phyloP scores from a whole-genome alignment of 1,284 basidiomycete genomes.

The Rugosomyces carneus region DNA sequence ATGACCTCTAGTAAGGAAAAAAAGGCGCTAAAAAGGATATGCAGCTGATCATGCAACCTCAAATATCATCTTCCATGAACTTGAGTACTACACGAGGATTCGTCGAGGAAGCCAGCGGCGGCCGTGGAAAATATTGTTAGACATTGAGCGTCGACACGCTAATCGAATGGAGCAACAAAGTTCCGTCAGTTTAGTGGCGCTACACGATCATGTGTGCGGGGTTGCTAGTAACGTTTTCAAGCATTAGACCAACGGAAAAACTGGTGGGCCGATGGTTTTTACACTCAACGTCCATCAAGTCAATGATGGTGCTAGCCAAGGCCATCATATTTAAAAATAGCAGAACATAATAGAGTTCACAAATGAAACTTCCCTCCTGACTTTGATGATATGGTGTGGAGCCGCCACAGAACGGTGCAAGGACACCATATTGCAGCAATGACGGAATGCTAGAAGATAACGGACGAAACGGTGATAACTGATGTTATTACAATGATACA shows the following conservation, averaged over 20 bases:
- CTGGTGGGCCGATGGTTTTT: too few relatives aligned
- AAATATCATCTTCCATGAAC: not conserved
- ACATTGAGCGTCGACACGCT: not conserved
- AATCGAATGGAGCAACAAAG: conserved; percentile 1
- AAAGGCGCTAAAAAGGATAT: not conserved
- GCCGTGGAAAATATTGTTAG: not conserved
- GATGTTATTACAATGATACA: too few relatives aligned
- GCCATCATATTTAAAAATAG: too few relatives aligned
- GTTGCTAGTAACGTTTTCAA: not conserved
- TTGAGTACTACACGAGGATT: conserved; percentile 1
- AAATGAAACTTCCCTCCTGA: not conserved
- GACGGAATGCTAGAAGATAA: too few relatives aligned
- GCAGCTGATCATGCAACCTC: not conserved
- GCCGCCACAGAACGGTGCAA: too few relatives aligned
- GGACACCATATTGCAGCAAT: too few relatives aligned
- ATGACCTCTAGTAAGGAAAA: not conserved
- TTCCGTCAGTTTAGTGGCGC: not conserved
- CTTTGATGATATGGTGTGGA: too few relatives aligned
- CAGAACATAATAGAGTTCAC: too few relatives aligned
- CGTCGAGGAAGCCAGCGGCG: not conserved
- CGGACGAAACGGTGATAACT: too few relatives aligned
- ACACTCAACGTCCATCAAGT: too few relatives aligned
- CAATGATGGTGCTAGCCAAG: too few relatives aligned
- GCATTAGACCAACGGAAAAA: too few relatives aligned
- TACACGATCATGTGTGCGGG: not conserved